Base-by-base conservation (phyloP, 176 grass and related monocot species). In the Saccharum spontaneum region DNA sequence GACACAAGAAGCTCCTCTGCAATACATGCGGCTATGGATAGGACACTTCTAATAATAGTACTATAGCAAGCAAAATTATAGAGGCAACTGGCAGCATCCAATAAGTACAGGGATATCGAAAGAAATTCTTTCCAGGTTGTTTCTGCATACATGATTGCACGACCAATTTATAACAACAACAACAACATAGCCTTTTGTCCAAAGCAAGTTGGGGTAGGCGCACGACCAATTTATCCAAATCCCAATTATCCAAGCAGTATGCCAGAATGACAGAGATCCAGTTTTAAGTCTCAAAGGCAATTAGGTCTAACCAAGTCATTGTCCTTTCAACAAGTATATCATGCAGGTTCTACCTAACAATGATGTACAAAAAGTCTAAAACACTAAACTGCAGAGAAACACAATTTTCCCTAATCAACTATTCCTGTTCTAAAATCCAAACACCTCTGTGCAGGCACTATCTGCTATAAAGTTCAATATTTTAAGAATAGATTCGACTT, bases 261-360 rank as follows among this genome's bases (percentile, higher is more conserved):
- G 71, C 8, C 34, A 69, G 45, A 16, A 13, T 67, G 63, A 30
- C 15, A 31, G 4, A 71, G 66, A 41, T 71, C 50, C 23, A 65
- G 60, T 76, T 48, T 67, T 39, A 3, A 34, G 14, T 38, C 8
- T 52, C 33, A 28, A 75, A 37, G 17, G 59, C 8, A 30, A 76
- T 66, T 22, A 57, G n/a, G 2, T 45, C n/a, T 57, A 76, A 84
- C 9, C 13, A 78, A 62, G 43, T 13, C 28, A 46, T 71, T 57
- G 64, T 55, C 43, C 61, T 77, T 59, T 30, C n/a, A 80, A 18
- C 85, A 81, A 66, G 69, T 14, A 79, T 46, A 31, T 50, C 17
- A 52, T 49, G 26, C 17, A 31, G 44, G 26, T 26, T 68, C 24
- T 80, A 67, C 15, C 17, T 7, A 75, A 20, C 59, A 37, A 60